phyloP scores from a whole-genome alignment of 768 basidiomycete genomes.

The Saitozyma sp. region DNA sequence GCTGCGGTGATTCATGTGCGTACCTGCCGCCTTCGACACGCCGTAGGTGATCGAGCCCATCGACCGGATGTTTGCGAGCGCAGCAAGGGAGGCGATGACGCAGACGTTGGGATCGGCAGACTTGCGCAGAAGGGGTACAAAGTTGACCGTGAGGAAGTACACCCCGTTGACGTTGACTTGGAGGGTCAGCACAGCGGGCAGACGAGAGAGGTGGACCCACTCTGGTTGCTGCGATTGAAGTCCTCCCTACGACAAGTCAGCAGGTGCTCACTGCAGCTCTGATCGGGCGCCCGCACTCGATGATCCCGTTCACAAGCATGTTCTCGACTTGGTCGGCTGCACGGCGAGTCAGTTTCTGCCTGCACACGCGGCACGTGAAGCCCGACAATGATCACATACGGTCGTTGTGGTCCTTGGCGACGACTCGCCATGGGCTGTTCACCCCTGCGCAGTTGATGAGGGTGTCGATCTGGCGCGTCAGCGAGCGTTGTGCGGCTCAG shows the following conservation, averaged over 20 bases:
- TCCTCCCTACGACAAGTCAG: conserved; percentile 17
- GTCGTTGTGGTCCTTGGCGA: conserved; percentile 22
- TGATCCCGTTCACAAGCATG: conserved; percentile 19
- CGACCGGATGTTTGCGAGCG: conserved; percentile 19
- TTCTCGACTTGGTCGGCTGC: conserved; percentile 25
- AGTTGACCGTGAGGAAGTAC: conserved; percentile 23
- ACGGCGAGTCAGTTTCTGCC: neutral
- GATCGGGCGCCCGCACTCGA: conserved; percentile 22
- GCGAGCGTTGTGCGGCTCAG: neutral
- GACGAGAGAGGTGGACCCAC: conserved; percentile 25
- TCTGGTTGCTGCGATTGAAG: conserved; percentile 19
- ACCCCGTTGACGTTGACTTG: conserved; percentile 3
- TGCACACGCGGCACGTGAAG: conserved; percentile 13
- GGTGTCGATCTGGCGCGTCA: conserved; percentile 21
- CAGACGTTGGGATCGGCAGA: conserved; percentile 21
- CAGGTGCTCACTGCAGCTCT: neutral
- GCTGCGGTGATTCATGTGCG: neutral
- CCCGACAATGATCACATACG: no score
- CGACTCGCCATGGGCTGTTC: conserved; percentile 13
- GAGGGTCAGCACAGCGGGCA: neutral
- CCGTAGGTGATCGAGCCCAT: conserved; percentile 28
- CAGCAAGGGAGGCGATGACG: conserved; percentile 30
- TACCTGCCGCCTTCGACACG: conserved; percentile 19
- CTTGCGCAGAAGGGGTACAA: conserved; percentile 25
- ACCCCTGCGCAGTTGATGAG: conserved; percentile 42